Percentiles rank a stretch among this genome's conserved stretches.
These are phyloP conservation scores for Tieghemiomyces parasiticus DNA, from an alignment of 192 early-diverging fungal genomes.

Conservation along the genomic window DNA sequence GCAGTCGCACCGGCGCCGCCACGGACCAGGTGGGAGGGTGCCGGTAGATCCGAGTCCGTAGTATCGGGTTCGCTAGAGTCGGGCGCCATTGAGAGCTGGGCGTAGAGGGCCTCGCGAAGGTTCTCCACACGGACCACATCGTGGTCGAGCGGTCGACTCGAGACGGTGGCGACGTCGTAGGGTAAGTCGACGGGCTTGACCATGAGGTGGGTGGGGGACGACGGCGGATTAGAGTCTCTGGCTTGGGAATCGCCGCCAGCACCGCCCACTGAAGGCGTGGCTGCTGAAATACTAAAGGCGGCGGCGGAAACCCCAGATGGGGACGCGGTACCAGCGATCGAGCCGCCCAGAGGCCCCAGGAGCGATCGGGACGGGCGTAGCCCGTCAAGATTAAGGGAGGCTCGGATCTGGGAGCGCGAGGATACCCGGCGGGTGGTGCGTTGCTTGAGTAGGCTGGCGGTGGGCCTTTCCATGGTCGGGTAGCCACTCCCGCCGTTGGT, in stretches of 20 bases:
- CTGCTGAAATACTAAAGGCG: too few relatives aligned
- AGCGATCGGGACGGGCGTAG: background rate
- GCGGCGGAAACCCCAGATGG: too few relatives aligned
- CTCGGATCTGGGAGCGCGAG: constrained; percentile 10
- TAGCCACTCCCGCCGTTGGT: background rate
- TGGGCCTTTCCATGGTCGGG: background rate
- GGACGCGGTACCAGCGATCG: background rate
- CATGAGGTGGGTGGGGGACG: background rate
- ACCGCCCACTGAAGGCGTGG: too few relatives aligned
- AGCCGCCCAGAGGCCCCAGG: background rate
- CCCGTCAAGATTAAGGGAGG: constrained; percentile 2
- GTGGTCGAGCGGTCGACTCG: too few relatives aligned
- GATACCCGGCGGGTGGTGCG: constrained; percentile 1
- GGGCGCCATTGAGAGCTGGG: background rate
- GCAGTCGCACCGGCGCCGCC: too few relatives aligned
- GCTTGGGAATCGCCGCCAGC: background rate
- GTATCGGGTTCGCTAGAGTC: constrained; percentile 10
- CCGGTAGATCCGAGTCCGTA: constrained; percentile 7
- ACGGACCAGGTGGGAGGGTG: too few relatives aligned
- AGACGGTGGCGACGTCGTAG: too few relatives aligned
- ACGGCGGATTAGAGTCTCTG: background rate
- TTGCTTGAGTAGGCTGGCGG: background rate
- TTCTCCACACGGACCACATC: constrained; percentile 5
- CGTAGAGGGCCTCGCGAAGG: constrained; percentile 11
- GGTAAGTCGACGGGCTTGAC: too few relatives aligned